Evolutionary conservation across 2,329 filamentous ascomycete species (phyloP), one percentile per base, ranked within the genome.

Genomic region (Trichoderma hamatum): DNA sequence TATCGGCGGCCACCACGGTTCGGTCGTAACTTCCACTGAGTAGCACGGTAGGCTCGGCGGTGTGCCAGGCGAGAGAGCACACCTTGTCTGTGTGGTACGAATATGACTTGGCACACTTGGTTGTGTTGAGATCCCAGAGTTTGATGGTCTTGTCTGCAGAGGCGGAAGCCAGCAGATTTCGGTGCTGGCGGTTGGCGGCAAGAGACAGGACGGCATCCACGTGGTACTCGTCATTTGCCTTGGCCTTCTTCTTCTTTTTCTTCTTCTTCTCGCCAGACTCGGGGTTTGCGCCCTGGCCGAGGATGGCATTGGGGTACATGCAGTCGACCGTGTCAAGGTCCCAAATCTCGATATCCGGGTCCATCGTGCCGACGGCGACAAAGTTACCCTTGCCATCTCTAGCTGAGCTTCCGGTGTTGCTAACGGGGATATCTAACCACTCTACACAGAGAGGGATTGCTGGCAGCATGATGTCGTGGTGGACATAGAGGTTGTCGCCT

Each of bases 401-500:
- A n/a, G 63, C 28, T 52, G 87, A 86, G 5, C 85, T 82, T 56
- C 80, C 82, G 13, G 85, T 81, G 78, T 93, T 93, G 72, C 92
- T 90, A 43, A 97, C 93, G n/a, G 93, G 91, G 68, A 97, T 86
- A 78, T 97, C 93, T 55, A 99, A 82, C 96, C 96, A 99, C 83
- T 99, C 96, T 51, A 98, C 87, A 76, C 93, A 96, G 7, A 99
- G 88, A 13, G 96, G 96, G 77, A 99, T 97, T 28, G 95, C 95
- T 36, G 96, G 96, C 68, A 99, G 87, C 95, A 99, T 98, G 75
- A 99, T 97, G 80, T 99, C 96, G 86, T 99, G 96, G 83, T 99
- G 96, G 28, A 99, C 95, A 80, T 99, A 99, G 71, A 99, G 90
- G 79, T 99, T 99, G 81, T 98, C 96, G 55, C 90, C 92, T 71